phyloP scores from a whole-genome alignment of 192 early-diverging fungal species.

The Gigaspora rosea region DNA sequence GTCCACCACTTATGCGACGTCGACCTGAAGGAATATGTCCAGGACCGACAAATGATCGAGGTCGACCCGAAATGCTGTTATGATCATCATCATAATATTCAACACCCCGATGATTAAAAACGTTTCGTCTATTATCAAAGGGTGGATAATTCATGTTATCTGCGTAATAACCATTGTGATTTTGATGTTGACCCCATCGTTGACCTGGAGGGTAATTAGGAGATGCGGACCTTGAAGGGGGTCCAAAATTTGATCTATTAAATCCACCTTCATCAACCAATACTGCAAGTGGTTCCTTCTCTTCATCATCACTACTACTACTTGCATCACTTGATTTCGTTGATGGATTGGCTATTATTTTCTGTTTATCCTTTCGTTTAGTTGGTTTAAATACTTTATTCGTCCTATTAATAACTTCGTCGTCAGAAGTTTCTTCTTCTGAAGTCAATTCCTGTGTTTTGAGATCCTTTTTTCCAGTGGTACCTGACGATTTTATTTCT shows the following conservation, averaged over 20 bases:
- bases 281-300: constrained; percentile 16
- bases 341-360: neutral
- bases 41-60: constrained; percentile 15
- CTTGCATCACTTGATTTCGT: constrained; percentile 21
- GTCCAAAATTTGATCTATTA: neutral
- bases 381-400: constrained; percentile 30
- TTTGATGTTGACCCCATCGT: neutral
- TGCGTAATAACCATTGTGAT: neutral
- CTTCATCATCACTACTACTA: constrained; percentile 15
- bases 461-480: neutral
- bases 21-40: neutral
- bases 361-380: constrained; percentile 17
- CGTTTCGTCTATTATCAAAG: neutral
- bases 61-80: neutral
- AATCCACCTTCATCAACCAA: neutral
- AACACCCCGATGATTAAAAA: neutral
- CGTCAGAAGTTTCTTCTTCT: neutral
- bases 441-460: neutral
- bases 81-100: constrained; percentile 32
- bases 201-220: constrained; percentile 20
- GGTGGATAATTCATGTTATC: constrained; percentile 7
- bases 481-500: neutral
- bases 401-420: constrained; percentile 19
- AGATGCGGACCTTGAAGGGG: constrained; percentile 14
- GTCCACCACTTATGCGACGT: constrained; percentile 23